Evolutionary conservation across 179 eudicot species (phyloP), one percentile per base, ranked within the genome.

Genomic region (Spinacia oleracea): DNA sequence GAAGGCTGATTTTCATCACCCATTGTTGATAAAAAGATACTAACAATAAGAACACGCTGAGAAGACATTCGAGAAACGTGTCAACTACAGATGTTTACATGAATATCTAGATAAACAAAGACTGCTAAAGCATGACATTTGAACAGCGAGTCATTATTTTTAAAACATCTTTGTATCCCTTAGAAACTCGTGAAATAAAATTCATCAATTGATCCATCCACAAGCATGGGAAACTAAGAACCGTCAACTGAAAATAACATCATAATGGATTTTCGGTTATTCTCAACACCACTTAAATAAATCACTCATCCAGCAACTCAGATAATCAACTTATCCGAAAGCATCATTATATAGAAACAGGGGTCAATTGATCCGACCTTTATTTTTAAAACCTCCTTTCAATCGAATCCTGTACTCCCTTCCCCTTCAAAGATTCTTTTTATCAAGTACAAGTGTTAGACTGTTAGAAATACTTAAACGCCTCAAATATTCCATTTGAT

Each of bases 1-100:
- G 98, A 89, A 73, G 96, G 89, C 78, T 83, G 85, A 43, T 76
- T 80, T 21, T 83, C 85, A 6, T 83, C 85, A 38, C 83, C 85
- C 85, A 83, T 83, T 55, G 76, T 68, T 60, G 64, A 29, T 15
- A 32, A 48, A n/a, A 3, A n/a, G n/a, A n/a, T 25, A 8, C 27
- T 32, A 55, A 4, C 3, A 74, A 72, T 32, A 69, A 31, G 53
- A 48, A n/a, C 63, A 72, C 50, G 53, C 83, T 72, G 80, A 65
- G 50, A 63, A 72, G 62, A 48, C 74, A 75, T 71, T 70, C 67
- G 23, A 60, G 48, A 25, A 40, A 50, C 4, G 46, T 23, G 76
- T 82, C 73, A 82, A 38, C 67, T 35, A 74, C 43, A 67, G 40
- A 40, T 50, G 65, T 68, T 68, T 38, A 51, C 56, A 81, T 53